These are phyloP conservation scores for Talaromyces sp. DNA, from an alignment of 2,329 filamentous ascomycete genomes.

Conservation along the genomic window DNA sequence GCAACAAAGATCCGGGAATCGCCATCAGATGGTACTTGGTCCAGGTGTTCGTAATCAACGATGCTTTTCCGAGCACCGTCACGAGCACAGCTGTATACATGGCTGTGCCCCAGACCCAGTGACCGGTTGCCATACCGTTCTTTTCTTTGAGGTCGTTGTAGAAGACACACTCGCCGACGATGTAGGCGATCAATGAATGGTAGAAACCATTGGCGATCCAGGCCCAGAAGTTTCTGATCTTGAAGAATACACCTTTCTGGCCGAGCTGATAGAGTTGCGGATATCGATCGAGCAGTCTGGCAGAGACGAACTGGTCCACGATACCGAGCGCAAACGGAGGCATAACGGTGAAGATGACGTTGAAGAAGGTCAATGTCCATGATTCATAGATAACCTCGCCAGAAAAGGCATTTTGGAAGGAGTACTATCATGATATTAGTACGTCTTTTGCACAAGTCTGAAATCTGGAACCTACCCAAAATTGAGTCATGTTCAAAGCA, in stretches of 20 bases:
- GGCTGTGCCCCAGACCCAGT: constrained; percentile 98
- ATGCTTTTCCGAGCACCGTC: constrained; percentile 91
- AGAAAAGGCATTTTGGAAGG: constrained; percentile 97
- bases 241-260: constrained; percentile 91
- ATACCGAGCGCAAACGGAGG: constrained; percentile 93
- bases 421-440: constrained; percentile 59
- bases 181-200: constrained; percentile 90
- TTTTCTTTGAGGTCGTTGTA: constrained; percentile 71
- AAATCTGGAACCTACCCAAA: constrained; percentile 67
- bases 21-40: constrained; percentile 96
- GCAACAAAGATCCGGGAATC: constrained; percentile 84
- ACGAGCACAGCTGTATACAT: constrained; percentile 90
- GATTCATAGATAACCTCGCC: constrained; percentile 98
- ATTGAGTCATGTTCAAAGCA: constrained; percentile 96
- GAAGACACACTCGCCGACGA: constrained; percentile 77
- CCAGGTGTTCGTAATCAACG: constrained; percentile 94
- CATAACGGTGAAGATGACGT: constrained; percentile 93
- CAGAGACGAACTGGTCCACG: constrained; percentile 95
- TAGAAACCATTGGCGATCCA: constrained; percentile 96
- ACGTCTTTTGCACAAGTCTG: constrained; percentile 1
- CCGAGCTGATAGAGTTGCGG: constrained; percentile 92
- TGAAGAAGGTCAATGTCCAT: constrained; percentile 99
- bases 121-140: constrained; percentile 79
- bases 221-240: constrained; percentile 81
- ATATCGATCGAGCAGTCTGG: constrained; percentile 87